Evolutionary conservation across 2,329 filamentous ascomycete species (phyloP), one percentile per base, ranked within the genome.

Genomic region (Acarospora socialis): DNA sequence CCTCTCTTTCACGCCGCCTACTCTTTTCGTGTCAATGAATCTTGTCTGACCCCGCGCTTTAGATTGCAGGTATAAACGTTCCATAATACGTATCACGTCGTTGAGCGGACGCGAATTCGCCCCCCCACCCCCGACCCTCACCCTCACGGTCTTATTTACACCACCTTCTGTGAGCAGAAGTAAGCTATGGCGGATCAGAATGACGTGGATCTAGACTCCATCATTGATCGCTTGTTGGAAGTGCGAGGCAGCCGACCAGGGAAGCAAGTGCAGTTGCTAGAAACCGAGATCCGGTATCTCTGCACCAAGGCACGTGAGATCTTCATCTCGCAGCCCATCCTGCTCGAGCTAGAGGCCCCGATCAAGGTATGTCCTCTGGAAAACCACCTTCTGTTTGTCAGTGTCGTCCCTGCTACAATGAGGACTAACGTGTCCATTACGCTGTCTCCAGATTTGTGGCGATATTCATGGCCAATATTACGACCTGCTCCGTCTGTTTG

Each of bases 381-480:
- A 17, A 12, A 7, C 8, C 7, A 5, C 12, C 23, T 25, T 10
- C 23, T 15, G 8, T 15, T 15, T 25, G 23, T 5, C 12, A 12
- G 12, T 5, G 23, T n/a, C 6, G 4, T 20, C 5, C 14, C 28
- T 19, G 28, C 10, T n/a, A 17, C 15, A 3, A 9, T 12, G 10
- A 19, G 22, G 5, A 19, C 28, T 30, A 30, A 30, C n/a, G n/a
- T n/a, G n/a, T 17, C 15, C 16, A 7, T 7, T 17, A 21, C 12
- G 7, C 13, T 21, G 9, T 20, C 13, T 9, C 16, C 28, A 98
- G 90, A 98, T 98, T 54, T 95, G 87, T 60, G 90, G 90, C 62
- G 90, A 95, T 63, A 95, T 98, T 48, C 90, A 95, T 60, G 90
- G 90, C 46, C 90, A 98, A 66, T 98, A 98, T 66, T 94, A 94